Evolutionary conservation across 306 rosid species (phyloP).

Genomic region (Trifolium dubium): DNA sequence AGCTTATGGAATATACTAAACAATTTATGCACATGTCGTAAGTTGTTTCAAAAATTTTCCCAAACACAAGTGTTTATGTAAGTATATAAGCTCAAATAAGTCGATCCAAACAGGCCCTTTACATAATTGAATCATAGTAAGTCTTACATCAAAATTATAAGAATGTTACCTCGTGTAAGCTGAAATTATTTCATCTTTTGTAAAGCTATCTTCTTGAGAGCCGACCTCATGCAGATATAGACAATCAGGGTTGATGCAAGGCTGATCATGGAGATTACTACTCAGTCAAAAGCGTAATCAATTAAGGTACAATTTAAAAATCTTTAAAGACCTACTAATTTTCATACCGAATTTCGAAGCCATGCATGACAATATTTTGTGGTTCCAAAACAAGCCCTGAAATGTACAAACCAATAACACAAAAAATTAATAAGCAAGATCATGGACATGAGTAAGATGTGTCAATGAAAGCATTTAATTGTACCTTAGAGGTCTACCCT

Average conservation of each 20-base stretch:
- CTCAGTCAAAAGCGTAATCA: slow-evolving; percentile 25
- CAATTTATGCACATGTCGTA: too few relatives aligned
- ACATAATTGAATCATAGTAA: neutral
- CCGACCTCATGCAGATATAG: slow-evolving; percentile 97
- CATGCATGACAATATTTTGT: slow-evolving; percentile 99
- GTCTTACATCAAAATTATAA: slow-evolving; percentile 4
- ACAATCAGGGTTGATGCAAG: slow-evolving; percentile 98
- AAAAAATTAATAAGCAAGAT: slow-evolving; percentile 13
- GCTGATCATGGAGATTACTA: slow-evolving; percentile 59
- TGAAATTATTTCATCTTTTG: slow-evolving; percentile 96
- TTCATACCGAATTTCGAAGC: slow-evolving; percentile 90
- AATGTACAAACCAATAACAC: slow-evolving; percentile 27
- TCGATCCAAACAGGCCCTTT: too few relatives aligned
- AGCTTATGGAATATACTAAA: too few relatives aligned
- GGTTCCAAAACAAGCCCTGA: slow-evolving; percentile 99
- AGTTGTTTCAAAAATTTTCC: too few relatives aligned
- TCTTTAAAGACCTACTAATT: slow-evolving; percentile 19
- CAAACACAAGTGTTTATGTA: too few relatives aligned
- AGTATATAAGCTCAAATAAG: too few relatives aligned
- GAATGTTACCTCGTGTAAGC: slow-evolving; percentile 84
- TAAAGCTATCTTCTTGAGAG: slow-evolving; percentile 94
- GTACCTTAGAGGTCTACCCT: slow-evolving; percentile 87
- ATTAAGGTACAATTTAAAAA: slow-evolving; percentile 31
- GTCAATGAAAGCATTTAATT: slow-evolving; percentile 4
- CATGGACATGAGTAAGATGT: neutral